A percentile compares a stretch with the other conserved stretches of the same genome.
Conservation (phyloP, 768 basidiomycete genomes). For the Lactarius sanguifluus region DNA sequence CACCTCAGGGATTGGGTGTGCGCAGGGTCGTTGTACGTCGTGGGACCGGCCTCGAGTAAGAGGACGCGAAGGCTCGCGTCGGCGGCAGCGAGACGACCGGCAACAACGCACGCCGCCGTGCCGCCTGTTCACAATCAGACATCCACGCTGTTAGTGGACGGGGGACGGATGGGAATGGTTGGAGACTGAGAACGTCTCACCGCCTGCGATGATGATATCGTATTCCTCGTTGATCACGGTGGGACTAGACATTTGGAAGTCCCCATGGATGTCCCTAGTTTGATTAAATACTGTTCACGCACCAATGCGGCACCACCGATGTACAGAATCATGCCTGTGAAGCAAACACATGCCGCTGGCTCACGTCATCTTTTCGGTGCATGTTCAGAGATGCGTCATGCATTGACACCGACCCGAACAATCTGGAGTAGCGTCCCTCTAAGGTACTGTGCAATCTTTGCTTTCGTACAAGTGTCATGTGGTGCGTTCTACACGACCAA, state of each 20-base stretch:
- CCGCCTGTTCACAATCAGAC: constrained; percentile 36
- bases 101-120: constrained; percentile 55
- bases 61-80: constrained; percentile 58
- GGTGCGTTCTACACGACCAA: no score
- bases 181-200: not conserved
- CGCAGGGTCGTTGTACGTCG: constrained; percentile 44
- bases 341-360: no score
- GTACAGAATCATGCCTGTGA: no score
- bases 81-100: constrained; percentile 53
- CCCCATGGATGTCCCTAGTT: no score
- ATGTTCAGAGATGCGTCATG: no score
- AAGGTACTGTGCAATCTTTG: no score
- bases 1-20: constrained; percentile 58
- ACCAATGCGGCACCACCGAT: no score
- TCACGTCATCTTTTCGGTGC: no score
- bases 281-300: no score
- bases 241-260: not conserved
- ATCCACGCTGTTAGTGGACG: not conserved
- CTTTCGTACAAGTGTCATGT: no score
- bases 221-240: constrained; percentile 5
- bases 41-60: constrained; percentile 58
- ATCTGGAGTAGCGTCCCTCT: no score
- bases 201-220: constrained; percentile 31
- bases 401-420: no score
- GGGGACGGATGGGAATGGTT: not conserved